These are phyloP conservation scores for Alternaria longipes DNA, from an alignment of 2,329 filamentous ascomycete genomes.

Conservation along the genomic window DNA sequence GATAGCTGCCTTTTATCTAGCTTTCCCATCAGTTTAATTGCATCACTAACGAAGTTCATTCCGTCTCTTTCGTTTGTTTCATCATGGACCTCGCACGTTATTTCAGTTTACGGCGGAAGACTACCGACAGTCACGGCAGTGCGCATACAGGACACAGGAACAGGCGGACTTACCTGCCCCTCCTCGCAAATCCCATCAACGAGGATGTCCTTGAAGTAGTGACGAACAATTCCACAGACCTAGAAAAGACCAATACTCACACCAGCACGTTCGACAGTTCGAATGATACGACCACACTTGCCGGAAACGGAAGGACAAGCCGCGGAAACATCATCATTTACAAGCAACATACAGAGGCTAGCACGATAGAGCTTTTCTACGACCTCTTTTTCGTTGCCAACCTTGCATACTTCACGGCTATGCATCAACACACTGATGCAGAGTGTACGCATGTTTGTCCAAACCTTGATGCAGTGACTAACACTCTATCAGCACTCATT, in stretches of 20 bases:
- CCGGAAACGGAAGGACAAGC: constrained; percentile 28
- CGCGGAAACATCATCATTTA: constrained; percentile 37
- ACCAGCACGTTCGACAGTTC: constrained; percentile 16
- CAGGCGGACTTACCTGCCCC: constrained; percentile 21
- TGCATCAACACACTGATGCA: constrained; percentile 64
- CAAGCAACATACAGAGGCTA: constrained; percentile 55
- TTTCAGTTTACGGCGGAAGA: constrained; percentile 27
- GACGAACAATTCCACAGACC: constrained; percentile 15
- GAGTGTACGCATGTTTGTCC: constrained; percentile 24
- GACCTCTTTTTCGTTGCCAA: constrained; percentile 72
- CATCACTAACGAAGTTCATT: background rate
- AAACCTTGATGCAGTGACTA: background rate
- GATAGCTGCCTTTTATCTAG: background rate
- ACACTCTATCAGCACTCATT: constrained; percentile 33
- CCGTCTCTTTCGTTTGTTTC: constrained; percentile 1
- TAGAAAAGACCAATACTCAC: constrained; percentile 22
- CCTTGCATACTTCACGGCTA: constrained; percentile 68
- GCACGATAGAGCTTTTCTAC: constrained; percentile 66
- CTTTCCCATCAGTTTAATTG: background rate
- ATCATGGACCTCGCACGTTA: constrained; percentile 32
- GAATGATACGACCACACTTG: constrained; percentile 21
- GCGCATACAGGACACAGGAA: constrained; percentile 1
- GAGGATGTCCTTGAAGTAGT: constrained; percentile 28
- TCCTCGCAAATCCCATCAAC: constrained; percentile 33
- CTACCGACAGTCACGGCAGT: background rate